phyloP scores from a whole-genome alignment of 345 rosid species.

The Moricandia arvensis region DNA sequence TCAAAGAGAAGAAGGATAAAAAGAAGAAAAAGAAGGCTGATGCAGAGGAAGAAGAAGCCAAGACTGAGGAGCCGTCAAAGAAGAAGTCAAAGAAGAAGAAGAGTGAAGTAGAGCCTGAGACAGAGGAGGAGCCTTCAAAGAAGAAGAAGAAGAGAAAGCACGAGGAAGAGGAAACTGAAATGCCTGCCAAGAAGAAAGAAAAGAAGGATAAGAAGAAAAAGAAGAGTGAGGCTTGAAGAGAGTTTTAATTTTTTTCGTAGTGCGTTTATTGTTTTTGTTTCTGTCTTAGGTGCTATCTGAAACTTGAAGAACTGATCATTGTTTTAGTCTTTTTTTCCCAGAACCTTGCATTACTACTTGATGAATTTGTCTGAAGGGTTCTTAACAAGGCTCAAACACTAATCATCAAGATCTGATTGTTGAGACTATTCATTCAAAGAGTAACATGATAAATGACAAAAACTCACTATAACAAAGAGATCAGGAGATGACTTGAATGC shows the following conservation, averaged over 20 bases:
- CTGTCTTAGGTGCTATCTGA: not conserved
- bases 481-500: too few relatives aligned
- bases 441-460: too few relatives aligned
- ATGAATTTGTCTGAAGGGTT: not conserved
- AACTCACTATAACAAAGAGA: too few relatives aligned
- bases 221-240: not conserved
- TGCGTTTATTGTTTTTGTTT: not conserved
- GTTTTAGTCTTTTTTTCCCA: not conserved
- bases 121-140: not conserved
- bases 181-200: not conserved
- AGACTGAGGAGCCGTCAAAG: not conserved
- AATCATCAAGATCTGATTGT: too few relatives aligned
- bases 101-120: not conserved
- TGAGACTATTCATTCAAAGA: too few relatives aligned
- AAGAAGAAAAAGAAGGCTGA: constrained; percentile 19
- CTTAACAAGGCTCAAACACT: not conserved
- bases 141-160: not conserved
- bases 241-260: not conserved
- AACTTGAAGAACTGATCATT: not conserved
- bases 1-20: not conserved
- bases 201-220: not conserved
- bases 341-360: not conserved
- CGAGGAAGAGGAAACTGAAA: not conserved
- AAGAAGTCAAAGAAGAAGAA: not conserved
- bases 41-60: constrained; percentile 10